These are phyloP conservation scores for Globisporangium camurandrum DNA, from an alignment of 352 stramenopile genomes.

Conservation along the genomic window DNA sequence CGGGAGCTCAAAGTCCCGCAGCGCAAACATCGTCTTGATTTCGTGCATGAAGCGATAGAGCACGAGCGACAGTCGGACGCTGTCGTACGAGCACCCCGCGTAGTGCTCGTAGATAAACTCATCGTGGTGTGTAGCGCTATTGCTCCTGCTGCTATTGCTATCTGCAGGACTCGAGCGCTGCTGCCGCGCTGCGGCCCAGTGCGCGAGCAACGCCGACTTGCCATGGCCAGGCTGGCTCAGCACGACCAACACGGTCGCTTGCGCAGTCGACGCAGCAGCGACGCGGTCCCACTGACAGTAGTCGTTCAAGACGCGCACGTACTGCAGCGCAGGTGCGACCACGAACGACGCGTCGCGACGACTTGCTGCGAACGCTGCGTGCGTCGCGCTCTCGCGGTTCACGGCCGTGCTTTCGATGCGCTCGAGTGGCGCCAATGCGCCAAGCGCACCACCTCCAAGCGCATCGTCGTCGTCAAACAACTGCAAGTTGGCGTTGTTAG, in stretches of 20 bases:
- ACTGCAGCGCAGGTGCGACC: constrained; percentile 49
- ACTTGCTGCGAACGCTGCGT: constrained; percentile 65
- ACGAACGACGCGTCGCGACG: constrained; percentile 68
- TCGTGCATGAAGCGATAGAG: constrained; percentile 79
- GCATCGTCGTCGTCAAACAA: constrained; percentile 24
- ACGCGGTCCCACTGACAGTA: constrained; percentile 44
- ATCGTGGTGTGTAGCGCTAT: too few relatives aligned
- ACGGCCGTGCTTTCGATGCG: constrained; percentile 61
- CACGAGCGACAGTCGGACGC: constrained; percentile 75
- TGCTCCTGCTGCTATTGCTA: too few relatives aligned
- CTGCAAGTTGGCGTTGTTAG: constrained; percentile 4
- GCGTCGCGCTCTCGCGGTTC: constrained; percentile 62
- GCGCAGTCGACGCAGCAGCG: not conserved
- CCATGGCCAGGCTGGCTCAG: constrained; percentile 55
- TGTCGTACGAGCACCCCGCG: constrained; percentile 74
- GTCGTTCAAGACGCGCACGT: constrained; percentile 60
- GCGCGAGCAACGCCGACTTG: constrained; percentile 70
- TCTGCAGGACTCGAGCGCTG: too few relatives aligned
- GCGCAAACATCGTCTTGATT: constrained; percentile 56
- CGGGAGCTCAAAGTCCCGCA: constrained; percentile 77
- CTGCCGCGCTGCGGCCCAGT: constrained; percentile 58
- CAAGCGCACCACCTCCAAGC: too few relatives aligned
- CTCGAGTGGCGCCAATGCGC: too few relatives aligned
- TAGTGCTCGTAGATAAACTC: constrained; percentile 84
- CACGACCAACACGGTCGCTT: constrained; percentile 48